Conservation (phyloP, 495 filamentous ascomycete genomes). For the Cairneyella variabilis region DNA sequence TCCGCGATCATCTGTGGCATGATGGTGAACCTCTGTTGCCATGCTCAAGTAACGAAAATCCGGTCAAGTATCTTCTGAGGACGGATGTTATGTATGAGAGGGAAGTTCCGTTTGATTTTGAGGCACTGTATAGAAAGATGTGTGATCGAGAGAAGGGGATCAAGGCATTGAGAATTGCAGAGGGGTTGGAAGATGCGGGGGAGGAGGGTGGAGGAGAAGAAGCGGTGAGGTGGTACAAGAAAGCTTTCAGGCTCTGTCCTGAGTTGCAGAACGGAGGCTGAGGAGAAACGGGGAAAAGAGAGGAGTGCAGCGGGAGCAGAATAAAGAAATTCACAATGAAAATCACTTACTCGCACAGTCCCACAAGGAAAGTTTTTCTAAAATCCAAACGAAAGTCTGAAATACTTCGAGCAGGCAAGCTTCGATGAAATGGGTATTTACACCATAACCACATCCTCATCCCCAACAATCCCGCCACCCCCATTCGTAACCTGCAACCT, state of each 20-base stretch:
- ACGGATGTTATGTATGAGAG: slow-evolving; percentile 16
- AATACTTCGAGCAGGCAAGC: too few species aligned
- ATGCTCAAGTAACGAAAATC: too few species aligned
- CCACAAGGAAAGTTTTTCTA: too few species aligned
- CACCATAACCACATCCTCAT: slow-evolving; percentile 20
- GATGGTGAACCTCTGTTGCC: slow-evolving; percentile 13
- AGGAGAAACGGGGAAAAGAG: too few species aligned
- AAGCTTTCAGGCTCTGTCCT: slow-evolving; percentile 1
- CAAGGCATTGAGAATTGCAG: slow-evolving; percentile 1
- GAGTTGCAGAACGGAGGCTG: too few species aligned
- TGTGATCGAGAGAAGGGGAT: background rate
- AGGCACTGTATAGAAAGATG: background rate
- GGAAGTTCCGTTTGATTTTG: slow-evolving; percentile 4
- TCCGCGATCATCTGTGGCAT: slow-evolving; percentile 14
- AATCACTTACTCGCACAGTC: too few species aligned
- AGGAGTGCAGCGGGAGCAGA: too few species aligned
- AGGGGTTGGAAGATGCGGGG: slow-evolving; percentile 7
- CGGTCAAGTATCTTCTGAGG: slow-evolving; percentile 10
- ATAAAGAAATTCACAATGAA: too few species aligned
- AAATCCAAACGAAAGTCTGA: too few species aligned
- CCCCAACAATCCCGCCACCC: background rate
- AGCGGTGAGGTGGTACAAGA: slow-evolving; percentile 9
- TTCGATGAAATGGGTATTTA: slow-evolving; percentile 1
- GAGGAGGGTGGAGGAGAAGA: background rate
- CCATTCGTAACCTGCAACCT: background rate